These are phyloP conservation scores for Mucor plumbeus DNA, from an alignment of 371 early-diverging fungal genomes.

Conservation along the genomic window DNA sequence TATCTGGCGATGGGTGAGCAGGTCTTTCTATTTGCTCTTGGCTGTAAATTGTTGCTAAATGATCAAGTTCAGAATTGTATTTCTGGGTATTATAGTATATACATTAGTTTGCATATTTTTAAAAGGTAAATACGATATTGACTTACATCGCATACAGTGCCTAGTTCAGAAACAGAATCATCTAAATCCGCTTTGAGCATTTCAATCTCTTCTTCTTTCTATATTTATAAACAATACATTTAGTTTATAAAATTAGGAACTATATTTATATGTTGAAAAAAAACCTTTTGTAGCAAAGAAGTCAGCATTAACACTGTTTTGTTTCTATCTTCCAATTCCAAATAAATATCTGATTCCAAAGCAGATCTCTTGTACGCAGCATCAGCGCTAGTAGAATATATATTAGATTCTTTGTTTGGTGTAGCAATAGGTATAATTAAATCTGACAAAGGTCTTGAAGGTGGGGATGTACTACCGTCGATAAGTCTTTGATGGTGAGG, in stretches of 20 bases:
- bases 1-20: constrained; percentile 37
- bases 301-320: constrained; percentile 18
- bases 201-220: constrained; percentile 28
- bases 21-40: constrained; percentile 23
- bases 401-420: not conserved
- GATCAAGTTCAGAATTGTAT: constrained; percentile 26
- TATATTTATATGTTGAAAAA: too few relatives aligned
- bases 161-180: constrained; percentile 25
- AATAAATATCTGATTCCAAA: constrained; percentile 5
- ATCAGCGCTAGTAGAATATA: constrained; percentile 2
- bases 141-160: constrained; percentile 31
- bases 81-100: constrained; percentile 4
- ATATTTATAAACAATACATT: not conserved
- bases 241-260: not conserved
- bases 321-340: constrained; percentile 18
- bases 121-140: not conserved
- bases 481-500: constrained; percentile 1
- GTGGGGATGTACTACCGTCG: not conserved
- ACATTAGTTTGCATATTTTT: not conserved
- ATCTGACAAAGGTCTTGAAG: constrained; percentile 19
- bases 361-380: not conserved
- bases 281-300: constrained; percentile 23
- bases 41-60: constrained; percentile 16
- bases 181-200: constrained; percentile 26
- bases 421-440: constrained; percentile 22